Conservation (phyloP, 1,284 basidiomycete genomes). For the Malassezia slooffiae region DNA sequence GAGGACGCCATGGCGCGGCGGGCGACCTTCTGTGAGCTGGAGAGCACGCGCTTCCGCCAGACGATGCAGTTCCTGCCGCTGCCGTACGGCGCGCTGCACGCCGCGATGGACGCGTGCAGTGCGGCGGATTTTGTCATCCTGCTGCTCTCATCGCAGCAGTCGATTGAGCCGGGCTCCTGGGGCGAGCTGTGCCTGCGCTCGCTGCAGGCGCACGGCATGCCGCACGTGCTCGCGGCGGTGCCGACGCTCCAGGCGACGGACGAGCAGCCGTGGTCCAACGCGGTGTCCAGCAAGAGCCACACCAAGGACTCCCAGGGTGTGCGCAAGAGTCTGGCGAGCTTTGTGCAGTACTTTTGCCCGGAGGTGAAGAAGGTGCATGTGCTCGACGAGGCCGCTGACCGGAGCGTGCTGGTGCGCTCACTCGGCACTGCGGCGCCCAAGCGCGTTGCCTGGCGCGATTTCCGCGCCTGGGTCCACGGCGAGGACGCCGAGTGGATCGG, state of each 20-base stretch:
- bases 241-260: slow-evolving; percentile 24
- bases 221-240: slow-evolving; percentile 60
- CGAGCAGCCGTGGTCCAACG: slow-evolving; percentile 1
- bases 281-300: neutral
- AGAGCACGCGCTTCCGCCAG: slow-evolving; percentile 72
- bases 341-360: slow-evolving; percentile 89
- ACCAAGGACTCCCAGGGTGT: slow-evolving; percentile 33
- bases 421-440: slow-evolving; percentile 41
- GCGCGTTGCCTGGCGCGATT: slow-evolving; percentile 70
- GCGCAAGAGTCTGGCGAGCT: slow-evolving; percentile 38
- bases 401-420: slow-evolving; percentile 53
- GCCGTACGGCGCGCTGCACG: slow-evolving; percentile 54
- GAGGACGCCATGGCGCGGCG: slow-evolving; percentile 20
- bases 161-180: slow-evolving; percentile 62
- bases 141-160: slow-evolving; percentile 65
- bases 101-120: slow-evolving; percentile 73
- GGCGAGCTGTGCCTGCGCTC: slow-evolving; percentile 83
- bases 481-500: slow-evolving; percentile 52
- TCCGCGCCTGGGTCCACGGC: slow-evolving; percentile 65
- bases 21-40: slow-evolving; percentile 28
- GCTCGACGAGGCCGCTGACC: slow-evolving; percentile 59
- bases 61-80: slow-evolving; percentile 69
- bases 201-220: slow-evolving; percentile 56
- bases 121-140: slow-evolving; percentile 84
- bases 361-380: slow-evolving; percentile 56